Evolutionary conservation across 164 flowering plant species (phyloP), one percentile per base, ranked within the genome.

Genomic region (Vitis labrusca): DNA sequence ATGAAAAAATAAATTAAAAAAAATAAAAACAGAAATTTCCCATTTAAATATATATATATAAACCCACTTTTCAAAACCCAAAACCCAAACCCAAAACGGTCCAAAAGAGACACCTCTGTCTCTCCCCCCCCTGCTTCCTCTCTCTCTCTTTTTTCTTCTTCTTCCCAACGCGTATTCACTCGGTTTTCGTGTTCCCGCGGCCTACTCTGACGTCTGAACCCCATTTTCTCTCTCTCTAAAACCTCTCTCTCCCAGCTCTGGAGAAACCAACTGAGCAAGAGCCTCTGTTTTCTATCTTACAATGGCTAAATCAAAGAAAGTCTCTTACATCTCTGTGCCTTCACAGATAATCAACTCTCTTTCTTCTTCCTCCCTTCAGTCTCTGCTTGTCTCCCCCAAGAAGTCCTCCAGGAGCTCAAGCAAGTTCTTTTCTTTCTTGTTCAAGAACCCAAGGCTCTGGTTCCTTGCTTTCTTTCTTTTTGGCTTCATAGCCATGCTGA

Each of bases 401-500:
- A 83, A 79, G 63, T 60, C 78, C 19, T 72, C 79, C 13, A 73
- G 65, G 60, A 65, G 57, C 61, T 10, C 57, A 23, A 37, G 55
- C 62, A 55, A 66, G 15, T 59, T 64, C 60, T 67, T 73, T 29
- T 7, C 52, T 30, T 44, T 47, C 29, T n/a, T 30, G 10, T 66
- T 65, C 29, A 82, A 65, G 58, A 78, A 70, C 71, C 82, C 88
- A 7, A 85, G 81, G 66, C 59, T 82, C 63, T 83, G 87, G 82
- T 61, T 81, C 53, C 52, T 73, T 57, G 59, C 81, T 15, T 67
- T 89, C 63, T 82, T 84, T 71, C 63, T 88, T 50, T 76, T 86
- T 54, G 69, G 88, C 3, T 70, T 91, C 12, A 10, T 90, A 11
- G 88, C 91, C 0, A 83, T 86, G 83, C 50, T 90, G 16, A 84